phyloP scores from a whole-genome alignment of 768 basidiomycete genomes.

The Hysterangium stoloniferum region DNA sequence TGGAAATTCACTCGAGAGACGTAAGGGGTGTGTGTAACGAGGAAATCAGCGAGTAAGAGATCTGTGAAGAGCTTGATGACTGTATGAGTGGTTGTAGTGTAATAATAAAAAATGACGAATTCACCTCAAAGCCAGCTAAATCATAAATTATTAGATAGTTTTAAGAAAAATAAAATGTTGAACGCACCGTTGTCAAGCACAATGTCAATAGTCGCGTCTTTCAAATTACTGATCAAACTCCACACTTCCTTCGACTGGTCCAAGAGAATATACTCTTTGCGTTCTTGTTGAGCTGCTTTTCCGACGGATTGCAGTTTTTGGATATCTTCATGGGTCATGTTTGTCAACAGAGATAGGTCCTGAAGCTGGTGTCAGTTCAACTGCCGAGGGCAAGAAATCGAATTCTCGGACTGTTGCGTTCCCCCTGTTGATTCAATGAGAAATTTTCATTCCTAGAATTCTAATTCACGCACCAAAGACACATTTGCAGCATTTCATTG shows the following conservation, averaged over 20 bases:
- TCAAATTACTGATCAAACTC: constrained; percentile 55
- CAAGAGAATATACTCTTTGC: constrained; percentile 72
- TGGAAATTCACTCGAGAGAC: constrained; percentile 83
- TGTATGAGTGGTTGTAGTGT: background rate
- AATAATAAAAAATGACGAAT: background rate
- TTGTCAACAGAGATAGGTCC: constrained; percentile 88
- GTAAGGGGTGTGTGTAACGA: constrained; percentile 83
- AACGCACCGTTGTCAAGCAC: constrained; percentile 81
- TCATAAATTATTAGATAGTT: background rate
- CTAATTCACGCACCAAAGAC: constrained; percentile 61
- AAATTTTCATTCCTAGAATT: background rate
- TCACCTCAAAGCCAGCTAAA: constrained; percentile 85
- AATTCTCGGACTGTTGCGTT: constrained; percentile 70
- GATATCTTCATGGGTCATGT: constrained; percentile 77
- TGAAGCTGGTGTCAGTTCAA: constrained; percentile 22
- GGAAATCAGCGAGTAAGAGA: constrained; percentile 85
- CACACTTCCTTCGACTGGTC: constrained; percentile 77
- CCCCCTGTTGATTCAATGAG: constrained; percentile 48
- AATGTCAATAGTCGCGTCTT: constrained; percentile 62
- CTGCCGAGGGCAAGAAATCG: background rate
- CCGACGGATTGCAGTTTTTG: constrained; percentile 76
- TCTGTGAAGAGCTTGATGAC: constrained; percentile 79
- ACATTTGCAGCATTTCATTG: constrained; percentile 84
- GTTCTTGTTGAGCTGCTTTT: constrained; percentile 66
- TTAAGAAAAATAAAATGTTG: background rate